A percentile compares a stretch with the other conserved stretches of the same genome.
Evolutionary conservation across 768 basidiomycete species (phyloP).

Genomic region (Arthromyces matolae): DNA sequence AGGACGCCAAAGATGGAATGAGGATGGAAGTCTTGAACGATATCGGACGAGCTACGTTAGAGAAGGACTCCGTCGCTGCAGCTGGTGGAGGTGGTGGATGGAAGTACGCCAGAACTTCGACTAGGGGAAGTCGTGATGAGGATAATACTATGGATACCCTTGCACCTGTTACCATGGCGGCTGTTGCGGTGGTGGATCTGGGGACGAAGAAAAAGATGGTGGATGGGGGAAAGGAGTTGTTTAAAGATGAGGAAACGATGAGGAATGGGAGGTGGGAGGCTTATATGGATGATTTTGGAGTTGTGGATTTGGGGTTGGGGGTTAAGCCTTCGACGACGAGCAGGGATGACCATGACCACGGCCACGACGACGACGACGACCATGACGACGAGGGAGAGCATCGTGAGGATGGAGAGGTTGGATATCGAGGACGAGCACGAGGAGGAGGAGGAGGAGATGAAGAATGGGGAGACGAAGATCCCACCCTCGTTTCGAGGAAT

Average conservation of each 20-base stretch:
- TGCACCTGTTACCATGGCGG: too few species aligned
- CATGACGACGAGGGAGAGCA: background rate
- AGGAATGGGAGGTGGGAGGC: slow-evolving; percentile 35
- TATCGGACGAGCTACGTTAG: slow-evolving; percentile 3
- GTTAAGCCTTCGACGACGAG: too few species aligned
- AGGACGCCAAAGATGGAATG: slow-evolving; percentile 16
- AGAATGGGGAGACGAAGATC: slow-evolving; percentile 17
- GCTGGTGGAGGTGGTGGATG: too few species aligned
- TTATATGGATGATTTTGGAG: slow-evolving; percentile 34
- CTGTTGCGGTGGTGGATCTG: slow-evolving; percentile 17
- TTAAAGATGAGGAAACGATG: slow-evolving; percentile 19
- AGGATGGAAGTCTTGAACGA: background rate
- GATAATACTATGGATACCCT: too few species aligned
- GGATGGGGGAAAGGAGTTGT: background rate
- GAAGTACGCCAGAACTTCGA: too few species aligned
- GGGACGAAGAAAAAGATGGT: background rate
- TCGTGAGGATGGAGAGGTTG: slow-evolving; percentile 12
- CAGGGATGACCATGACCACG: slow-evolving; percentile 26
- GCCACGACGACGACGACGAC: too few species aligned
- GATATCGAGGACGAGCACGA: background rate
- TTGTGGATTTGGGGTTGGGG: slow-evolving; percentile 28
- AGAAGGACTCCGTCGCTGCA: too few species aligned
- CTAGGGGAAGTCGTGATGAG: too few species aligned
- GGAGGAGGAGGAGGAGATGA: too few species aligned
- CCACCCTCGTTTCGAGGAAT: slow-evolving; percentile 16